Evolutionary conservation across 257 asterid genomes (phyloP), one percentile per base, ranked within the genome.

Genomic region (Ocimum tenuiflorum): DNA sequence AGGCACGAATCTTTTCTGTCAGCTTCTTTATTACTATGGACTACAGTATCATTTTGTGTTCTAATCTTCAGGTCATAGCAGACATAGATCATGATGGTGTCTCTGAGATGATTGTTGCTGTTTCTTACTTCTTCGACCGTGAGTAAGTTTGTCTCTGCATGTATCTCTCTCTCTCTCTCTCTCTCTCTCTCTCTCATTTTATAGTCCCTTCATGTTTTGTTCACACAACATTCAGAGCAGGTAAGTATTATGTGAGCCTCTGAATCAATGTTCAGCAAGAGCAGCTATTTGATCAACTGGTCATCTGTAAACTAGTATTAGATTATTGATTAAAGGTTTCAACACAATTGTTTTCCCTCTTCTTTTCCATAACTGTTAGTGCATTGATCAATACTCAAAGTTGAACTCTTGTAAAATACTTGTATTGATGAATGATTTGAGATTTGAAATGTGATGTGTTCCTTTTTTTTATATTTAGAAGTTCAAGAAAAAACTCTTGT

Each of bases 41-140:
- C 2, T 48, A 24, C 17, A 33, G 19, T 58, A 43, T 50, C 11
- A 39, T 29, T 27, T 79, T 45, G 71, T 38, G 23, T 36, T 66
- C 23, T 68, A 24, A 65, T 68, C 70, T 69, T 58, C 82, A 94
- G 99, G 95, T 94, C 58, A 94, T 94, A 71, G 96, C 96, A 56
- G 99, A 94, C 84, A 94, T 94, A 63, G 99, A 94, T 68, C 89
- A 87, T 0, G 99, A 91, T 75, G 99, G 99, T 72, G 85, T 86
- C 60, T 68, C 77, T 63, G 99, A 94, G 88, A 85, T 94, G 99
- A 72, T 94, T 79, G 87, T 94, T 64, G 96, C 97, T 46, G 99
- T 91, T 67, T 94, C 99, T 58, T 91, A 91, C 87, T 94, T 94
- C 88, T 94, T 94, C 82, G 99, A 91, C 73, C 96, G 84, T 35